These are phyloP conservation scores for Starmerella bacillaris DNA, from an alignment of 805 yeast species.

Conservation along the genomic window DNA sequence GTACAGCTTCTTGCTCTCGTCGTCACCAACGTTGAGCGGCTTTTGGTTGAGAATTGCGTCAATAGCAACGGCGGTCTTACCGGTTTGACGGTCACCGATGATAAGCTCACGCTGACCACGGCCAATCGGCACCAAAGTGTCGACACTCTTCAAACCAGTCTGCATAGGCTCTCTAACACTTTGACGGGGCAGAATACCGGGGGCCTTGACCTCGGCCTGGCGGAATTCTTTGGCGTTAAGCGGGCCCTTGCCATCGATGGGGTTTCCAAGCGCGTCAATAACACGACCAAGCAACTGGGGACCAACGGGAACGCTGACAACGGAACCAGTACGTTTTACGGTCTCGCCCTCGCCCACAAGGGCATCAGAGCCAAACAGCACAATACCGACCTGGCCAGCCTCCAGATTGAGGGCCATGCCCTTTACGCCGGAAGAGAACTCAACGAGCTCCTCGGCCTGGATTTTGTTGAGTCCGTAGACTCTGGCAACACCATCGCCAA, in stretches of 20 bases:
- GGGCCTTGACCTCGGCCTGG: conserved; percentile 98
- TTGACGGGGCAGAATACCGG: conserved; percentile 99
- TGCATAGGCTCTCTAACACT: conserved; percentile 99
- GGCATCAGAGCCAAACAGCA: conserved; percentile 97
- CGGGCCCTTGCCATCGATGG: conserved; percentile 99
- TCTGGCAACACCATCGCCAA: conserved; percentile 99
- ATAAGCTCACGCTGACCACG: conserved; percentile 99
- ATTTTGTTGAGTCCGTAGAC: conserved; percentile 98
- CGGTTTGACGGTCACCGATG: conserved; percentile 99
- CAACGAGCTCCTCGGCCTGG: conserved; percentile 99
- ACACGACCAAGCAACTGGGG: conserved; percentile 98
- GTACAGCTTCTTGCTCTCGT: conserved; percentile 95
- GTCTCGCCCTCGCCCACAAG: conserved; percentile 98
- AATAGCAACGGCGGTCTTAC: conserved; percentile 98
- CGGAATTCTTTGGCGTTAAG: conserved; percentile 64
- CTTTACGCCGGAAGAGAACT: conserved; percentile 97
- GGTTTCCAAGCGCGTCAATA: conserved; percentile 97
- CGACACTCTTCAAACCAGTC: conserved; percentile 98
- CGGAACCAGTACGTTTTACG: conserved; percentile 98
- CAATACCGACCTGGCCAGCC: conserved; percentile 99
- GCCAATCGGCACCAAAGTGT: conserved; percentile 97
- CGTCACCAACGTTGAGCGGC: conserved; percentile 91
- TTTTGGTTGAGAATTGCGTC: conserved; percentile 98
- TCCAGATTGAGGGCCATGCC: conserved; percentile 99
- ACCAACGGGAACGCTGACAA: conserved; percentile 98